Evolutionary conservation across 2,329 filamentous ascomycete species (phyloP).

Genomic region (Chrysoporthe puriensis): DNA sequence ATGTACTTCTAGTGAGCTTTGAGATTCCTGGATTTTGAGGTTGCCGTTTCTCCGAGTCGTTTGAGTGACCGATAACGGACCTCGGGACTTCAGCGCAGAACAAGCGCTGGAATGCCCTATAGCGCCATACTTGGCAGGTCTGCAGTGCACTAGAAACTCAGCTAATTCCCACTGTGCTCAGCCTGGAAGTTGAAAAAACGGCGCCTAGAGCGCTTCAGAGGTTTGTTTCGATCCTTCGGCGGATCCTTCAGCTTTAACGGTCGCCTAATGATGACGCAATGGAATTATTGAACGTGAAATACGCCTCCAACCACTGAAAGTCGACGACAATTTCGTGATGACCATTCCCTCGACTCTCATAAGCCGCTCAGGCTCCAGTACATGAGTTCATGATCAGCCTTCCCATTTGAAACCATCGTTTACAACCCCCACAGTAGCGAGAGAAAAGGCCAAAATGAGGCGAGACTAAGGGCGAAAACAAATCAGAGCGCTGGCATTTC

Average conservation of each 20-base stretch:
- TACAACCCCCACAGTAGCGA: slow-evolving; percentile 2
- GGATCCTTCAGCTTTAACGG: background rate
- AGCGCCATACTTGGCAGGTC: background rate
- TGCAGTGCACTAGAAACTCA: background rate
- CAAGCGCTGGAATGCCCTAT: background rate
- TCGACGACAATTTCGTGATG: slow-evolving; percentile 18
- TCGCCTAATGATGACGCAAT: slow-evolving; percentile 18
- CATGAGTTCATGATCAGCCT: slow-evolving; percentile 10
- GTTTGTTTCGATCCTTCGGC: background rate
- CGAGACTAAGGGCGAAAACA: slow-evolving; percentile 10
- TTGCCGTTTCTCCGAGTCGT: background rate
- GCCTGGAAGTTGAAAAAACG: background rate
- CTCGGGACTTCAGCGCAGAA: background rate
- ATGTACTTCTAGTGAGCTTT: background rate
- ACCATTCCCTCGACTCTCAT: slow-evolving; percentile 29
- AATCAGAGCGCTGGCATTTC: slow-evolving; percentile 28
- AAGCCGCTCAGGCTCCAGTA: slow-evolving; percentile 7
- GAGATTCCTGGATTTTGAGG: background rate
- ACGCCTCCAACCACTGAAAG: background rate
- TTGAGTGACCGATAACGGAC: slow-evolving; percentile 2
- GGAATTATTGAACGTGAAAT: background rate
- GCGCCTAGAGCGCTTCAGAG: slow-evolving; percentile 3
- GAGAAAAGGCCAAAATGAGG: background rate
- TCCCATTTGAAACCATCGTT: background rate
- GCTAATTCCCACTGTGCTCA: background rate